These are phyloP conservation scores for Macadamia integrifolia DNA, from an alignment of 164 flowering plant species.

Conservation along the genomic window DNA sequence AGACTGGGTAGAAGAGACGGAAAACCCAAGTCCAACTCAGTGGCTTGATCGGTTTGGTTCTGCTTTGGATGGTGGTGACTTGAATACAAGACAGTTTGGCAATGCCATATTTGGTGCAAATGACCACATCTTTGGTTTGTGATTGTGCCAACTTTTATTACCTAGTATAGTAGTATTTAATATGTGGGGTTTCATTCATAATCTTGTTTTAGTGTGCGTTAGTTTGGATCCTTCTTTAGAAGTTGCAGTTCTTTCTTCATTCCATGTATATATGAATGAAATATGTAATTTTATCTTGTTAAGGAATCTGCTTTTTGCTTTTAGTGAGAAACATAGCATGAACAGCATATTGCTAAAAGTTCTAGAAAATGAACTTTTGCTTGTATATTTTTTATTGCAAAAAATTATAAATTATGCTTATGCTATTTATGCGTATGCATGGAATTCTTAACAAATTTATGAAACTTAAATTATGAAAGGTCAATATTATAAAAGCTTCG, in stretches of 20 bases:
- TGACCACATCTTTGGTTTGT: slow-evolving; percentile 62
- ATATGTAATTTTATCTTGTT: neutral
- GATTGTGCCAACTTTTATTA: slow-evolving; percentile 10
- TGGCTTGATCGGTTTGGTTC: slow-evolving; percentile 87
- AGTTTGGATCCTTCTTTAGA: neutral
- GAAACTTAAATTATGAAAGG: neutral
- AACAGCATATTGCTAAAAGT: neutral
- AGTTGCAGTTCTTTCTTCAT: neutral
- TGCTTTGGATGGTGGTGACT: slow-evolving; percentile 65
- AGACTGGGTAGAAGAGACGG: slow-evolving; percentile 92
- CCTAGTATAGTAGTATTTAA: neutral
- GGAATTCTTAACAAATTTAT: neutral
- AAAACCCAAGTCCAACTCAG: slow-evolving; percentile 62
- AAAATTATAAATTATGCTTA: slow-evolving; percentile 1
- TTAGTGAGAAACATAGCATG: neutral
- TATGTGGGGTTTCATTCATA: neutral
- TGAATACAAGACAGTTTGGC: slow-evolving; percentile 78
- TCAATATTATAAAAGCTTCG: too few species aligned
- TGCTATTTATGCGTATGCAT: neutral
- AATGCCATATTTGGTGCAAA: slow-evolving; percentile 51
- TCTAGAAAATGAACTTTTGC: neutral
- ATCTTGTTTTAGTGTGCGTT: neutral
- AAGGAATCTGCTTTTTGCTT: neutral
- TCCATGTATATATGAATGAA: neutral
- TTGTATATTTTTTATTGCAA: neutral